These are phyloP conservation scores for Terfezia claveryi DNA, from an alignment of 495 filamentous ascomycete species.

Conservation along the genomic window DNA sequence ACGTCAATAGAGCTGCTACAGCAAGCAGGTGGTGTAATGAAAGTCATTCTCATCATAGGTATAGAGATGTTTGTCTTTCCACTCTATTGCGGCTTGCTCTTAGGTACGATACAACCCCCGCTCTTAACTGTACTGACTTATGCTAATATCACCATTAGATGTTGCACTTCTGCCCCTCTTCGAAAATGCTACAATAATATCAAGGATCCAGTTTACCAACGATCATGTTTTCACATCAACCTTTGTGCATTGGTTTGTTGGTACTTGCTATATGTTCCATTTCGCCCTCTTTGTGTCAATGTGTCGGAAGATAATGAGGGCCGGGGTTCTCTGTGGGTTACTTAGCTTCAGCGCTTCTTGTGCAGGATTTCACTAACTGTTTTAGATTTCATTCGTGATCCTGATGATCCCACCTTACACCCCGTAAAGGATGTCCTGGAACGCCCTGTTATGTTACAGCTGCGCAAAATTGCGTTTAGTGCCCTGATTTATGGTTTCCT, in stretches of 20 bases:
- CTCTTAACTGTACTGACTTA: neutral
- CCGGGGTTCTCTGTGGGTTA: constrained; percentile 65
- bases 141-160: constrained; percentile 26
- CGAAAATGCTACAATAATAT: constrained; percentile 47
- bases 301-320: constrained; percentile 93
- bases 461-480: constrained; percentile 89
- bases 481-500: constrained; percentile 87
- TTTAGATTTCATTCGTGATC: constrained; percentile 87
- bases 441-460: constrained; percentile 72
- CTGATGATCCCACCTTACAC: constrained; percentile 95
- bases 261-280: constrained; percentile 99
- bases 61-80: constrained; percentile 99
- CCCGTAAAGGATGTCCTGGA: constrained; percentile 93
- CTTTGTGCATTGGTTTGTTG: constrained; percentile 97
- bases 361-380: constrained; percentile 14
- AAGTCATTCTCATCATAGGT: constrained; percentile 93
- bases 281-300: constrained; percentile 97
- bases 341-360: neutral
- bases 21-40: constrained; percentile 90
- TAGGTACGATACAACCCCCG: constrained; percentile 22
- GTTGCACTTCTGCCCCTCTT: constrained; percentile 76
- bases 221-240: constrained; percentile 62
- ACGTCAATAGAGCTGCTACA: constrained; percentile 61
- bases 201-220: constrained; percentile 52
- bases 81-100: constrained; percentile 76